Evolutionary conservation across 2,329 filamentous ascomycete genomes (phyloP).

Genomic region (Fusarium tjaetaba): DNA sequence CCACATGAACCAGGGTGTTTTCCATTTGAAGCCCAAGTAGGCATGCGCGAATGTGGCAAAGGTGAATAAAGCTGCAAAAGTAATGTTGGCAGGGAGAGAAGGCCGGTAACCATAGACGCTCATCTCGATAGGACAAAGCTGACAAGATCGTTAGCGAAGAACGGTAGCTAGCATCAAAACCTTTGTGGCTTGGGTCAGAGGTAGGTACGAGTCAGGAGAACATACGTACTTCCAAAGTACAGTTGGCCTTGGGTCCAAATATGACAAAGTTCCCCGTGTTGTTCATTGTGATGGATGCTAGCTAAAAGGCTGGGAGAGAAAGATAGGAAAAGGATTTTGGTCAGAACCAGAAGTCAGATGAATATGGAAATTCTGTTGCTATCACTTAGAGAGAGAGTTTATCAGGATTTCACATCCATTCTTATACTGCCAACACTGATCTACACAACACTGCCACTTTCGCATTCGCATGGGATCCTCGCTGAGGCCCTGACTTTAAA

Average conservation of each 20-base stretch:
- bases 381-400: background rate
- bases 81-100: conserved; percentile 49
- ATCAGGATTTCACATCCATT: background rate
- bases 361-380: too few relatives aligned
- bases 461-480: background rate
- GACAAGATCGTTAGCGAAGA: background rate
- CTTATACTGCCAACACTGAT: background rate
- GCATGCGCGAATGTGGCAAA: conserved; percentile 55
- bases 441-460: conserved; percentile 3
- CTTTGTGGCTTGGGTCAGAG: background rate
- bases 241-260: conserved; percentile 31
- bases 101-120: conserved; percentile 57
- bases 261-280: background rate
- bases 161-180: background rate
- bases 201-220: background rate
- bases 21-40: conserved; percentile 51
- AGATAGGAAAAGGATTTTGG: too few relatives aligned
- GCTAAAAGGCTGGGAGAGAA: background rate
- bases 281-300: background rate
- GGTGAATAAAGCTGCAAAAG: conserved; percentile 54
- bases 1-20: conserved; percentile 52
- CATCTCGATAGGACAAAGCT: conserved; percentile 45
- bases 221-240: conserved; percentile 20
- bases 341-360: too few relatives aligned
- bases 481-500: background rate